Evolutionary conservation across 2,329 filamentous ascomycete species (phyloP).

Genomic region (Aspergillus ochraceoroseus): DNA sequence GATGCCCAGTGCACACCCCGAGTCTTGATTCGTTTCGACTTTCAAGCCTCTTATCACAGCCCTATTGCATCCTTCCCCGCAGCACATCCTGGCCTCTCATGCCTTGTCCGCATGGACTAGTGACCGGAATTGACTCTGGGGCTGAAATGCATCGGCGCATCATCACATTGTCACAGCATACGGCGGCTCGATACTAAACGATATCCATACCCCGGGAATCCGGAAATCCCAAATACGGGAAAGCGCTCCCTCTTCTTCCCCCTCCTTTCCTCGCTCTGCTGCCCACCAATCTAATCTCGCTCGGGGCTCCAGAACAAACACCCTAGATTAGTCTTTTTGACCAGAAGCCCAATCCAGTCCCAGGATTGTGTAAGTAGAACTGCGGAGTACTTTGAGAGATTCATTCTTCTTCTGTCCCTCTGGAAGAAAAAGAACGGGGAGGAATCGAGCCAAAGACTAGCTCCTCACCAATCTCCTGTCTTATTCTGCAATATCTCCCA

Average conservation of each 20-base stretch:
- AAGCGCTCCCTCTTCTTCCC: background rate
- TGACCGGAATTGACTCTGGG: slow-evolving; percentile 7
- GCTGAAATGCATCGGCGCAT: slow-evolving; percentile 10
- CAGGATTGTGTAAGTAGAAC: background rate
- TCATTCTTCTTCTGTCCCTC: too few species aligned
- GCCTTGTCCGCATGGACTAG: background rate
- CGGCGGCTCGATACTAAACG: slow-evolving; percentile 10
- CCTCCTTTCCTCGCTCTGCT: too few species aligned
- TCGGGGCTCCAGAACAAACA: background rate
- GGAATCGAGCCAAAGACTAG: too few species aligned
- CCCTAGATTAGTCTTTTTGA: slow-evolving; percentile 1
- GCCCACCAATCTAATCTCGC: slow-evolving; percentile 2
- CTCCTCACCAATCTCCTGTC: too few species aligned
- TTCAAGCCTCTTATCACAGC: slow-evolving; percentile 4
- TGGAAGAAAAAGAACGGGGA: too few species aligned
- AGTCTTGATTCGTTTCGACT: background rate
- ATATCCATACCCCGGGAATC: background rate
- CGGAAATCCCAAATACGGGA: too few species aligned
- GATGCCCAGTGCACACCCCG: background rate
- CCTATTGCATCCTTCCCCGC: background rate
- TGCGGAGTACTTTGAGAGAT: too few species aligned
- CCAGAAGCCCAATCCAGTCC: slow-evolving; percentile 5
- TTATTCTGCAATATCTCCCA: too few species aligned
- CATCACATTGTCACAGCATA: slow-evolving; percentile 6
- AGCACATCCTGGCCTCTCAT: background rate